Evolutionary conservation across 2,329 filamentous ascomycete genomes (phyloP).

Genomic region (Neodidymelliopsis sp.): DNA sequence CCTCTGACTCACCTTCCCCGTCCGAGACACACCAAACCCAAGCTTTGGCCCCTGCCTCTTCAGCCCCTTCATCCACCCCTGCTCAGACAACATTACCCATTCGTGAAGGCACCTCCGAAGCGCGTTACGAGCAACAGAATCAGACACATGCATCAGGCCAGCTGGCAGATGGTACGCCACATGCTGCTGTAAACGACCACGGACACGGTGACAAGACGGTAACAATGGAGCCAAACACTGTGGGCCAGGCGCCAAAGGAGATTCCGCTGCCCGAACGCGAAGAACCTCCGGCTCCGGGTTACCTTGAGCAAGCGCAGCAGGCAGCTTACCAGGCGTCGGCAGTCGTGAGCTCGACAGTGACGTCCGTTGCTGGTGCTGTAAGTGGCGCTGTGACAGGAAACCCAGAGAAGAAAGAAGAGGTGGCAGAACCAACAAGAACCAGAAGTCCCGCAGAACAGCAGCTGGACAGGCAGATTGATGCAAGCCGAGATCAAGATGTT

Average conservation of each 20-base stretch:
- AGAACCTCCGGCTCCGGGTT: slow-evolving; percentile 43
- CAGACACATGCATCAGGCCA: slow-evolving; percentile 55
- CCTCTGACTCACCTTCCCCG: slow-evolving; percentile 31
- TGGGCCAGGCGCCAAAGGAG: slow-evolving; percentile 60
- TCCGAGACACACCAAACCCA: slow-evolving; percentile 20
- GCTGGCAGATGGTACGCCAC: slow-evolving; percentile 53
- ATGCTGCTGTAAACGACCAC: slow-evolving; percentile 49
- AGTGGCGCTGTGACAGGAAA: slow-evolving; percentile 32
- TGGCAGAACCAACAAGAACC: slow-evolving; percentile 22
- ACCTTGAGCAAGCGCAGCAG: slow-evolving; percentile 55
- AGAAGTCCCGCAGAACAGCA: slow-evolving; percentile 43
- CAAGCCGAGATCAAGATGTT: slow-evolving; percentile 35
- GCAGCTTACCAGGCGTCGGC: slow-evolving; percentile 42
- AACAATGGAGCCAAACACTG: slow-evolving; percentile 57
- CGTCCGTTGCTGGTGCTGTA: slow-evolving; percentile 43
- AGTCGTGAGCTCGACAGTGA: slow-evolving; percentile 38
- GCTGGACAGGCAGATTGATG: slow-evolving; percentile 41
- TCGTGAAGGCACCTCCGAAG: slow-evolving; percentile 52
- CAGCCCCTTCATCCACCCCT: slow-evolving; percentile 17
- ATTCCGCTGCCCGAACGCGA: slow-evolving; percentile 47
- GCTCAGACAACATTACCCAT: slow-evolving; percentile 35
- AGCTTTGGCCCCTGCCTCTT: slow-evolving; percentile 2
- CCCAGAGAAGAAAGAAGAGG: slow-evolving; percentile 30
- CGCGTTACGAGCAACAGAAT: slow-evolving; percentile 52
- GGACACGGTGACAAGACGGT: slow-evolving; percentile 55